Base-by-base conservation (phyloP, 495 filamentous ascomycete species). In the Apiosordaria backusii region DNA sequence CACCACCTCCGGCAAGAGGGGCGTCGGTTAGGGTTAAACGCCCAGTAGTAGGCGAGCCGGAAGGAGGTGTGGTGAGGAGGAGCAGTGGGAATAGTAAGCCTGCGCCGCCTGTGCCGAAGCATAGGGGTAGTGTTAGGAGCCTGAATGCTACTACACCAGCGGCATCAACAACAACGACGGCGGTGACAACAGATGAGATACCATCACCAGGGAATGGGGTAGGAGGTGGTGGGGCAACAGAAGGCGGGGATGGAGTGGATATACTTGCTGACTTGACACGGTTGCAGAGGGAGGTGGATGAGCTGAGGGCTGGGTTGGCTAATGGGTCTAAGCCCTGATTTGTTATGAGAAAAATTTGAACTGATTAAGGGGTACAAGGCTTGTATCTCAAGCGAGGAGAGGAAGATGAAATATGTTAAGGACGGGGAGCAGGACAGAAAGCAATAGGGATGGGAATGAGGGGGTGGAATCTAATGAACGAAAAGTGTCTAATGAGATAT, bases 261-360 rank as follows among this genome's bases (percentile, higher is more conserved):
- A 87, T 90, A 52, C 67, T 92, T 65, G 89, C 88, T 2, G 88
- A 90, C 76, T 77, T 92, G 45, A 80, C 85, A 6, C 84, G 85
- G 57, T 74, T 92, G 65, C 89, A 89, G 75, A 84, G 82, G 75
- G 89, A 92, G 72, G 89, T 92, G 57, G 89, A 92, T 76, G 87
- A 86, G 58, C 73, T 90, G 40, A 82, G 87, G 67, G 87, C 27
- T 35, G 59, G 59, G 24, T 22, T 61, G 57, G 57, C 16, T 59
- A 59, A 25, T n/a, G n/a, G 18, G n/a, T 10, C 18, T 21, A 6
- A 55, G 53, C 18, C 9, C 16, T 15, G 53, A 21, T n/a, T n/a
- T n/a, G n/a, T n/a, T n/a, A n/a, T n/a, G n/a, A n/a, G n/a, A n/a
- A n/a, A n/a, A n/a, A n/a, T n/a, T n/a, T n/a, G n/a, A n/a, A n/a